Percentiles rank a stretch among this genome's conserved stretches.
These are phyloP conservation scores for Cercospora sp. DNA, from an alignment of 2,329 filamentous ascomycete species.

Conservation along the genomic window DNA sequence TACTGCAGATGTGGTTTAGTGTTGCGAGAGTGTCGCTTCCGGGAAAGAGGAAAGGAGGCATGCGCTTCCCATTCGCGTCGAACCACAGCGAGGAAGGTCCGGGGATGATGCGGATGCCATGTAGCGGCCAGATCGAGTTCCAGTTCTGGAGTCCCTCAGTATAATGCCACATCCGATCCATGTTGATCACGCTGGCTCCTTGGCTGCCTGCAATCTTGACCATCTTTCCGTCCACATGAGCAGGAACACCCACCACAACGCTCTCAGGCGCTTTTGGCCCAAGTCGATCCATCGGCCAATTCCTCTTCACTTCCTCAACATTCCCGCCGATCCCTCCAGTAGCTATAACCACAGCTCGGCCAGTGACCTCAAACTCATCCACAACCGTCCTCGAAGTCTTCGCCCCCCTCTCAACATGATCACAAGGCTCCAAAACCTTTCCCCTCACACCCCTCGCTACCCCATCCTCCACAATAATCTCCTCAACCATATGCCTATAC, in stretches of 20 bases:
- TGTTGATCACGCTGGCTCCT: conserved; percentile 7
- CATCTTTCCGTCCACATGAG: conserved; percentile 2
- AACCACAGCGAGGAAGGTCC: conserved; percentile 3
- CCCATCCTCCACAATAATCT: conserved; percentile 5
- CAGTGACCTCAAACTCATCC: background rate
- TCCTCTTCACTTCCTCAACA: background rate
- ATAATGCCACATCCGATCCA: conserved; percentile 5
- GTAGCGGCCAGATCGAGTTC: background rate
- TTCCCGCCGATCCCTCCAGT: background rate
- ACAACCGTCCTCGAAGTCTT: background rate
- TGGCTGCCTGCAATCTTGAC: background rate
- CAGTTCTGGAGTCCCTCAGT: conserved; percentile 6
- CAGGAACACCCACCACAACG: background rate
- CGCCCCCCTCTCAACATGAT: background rate
- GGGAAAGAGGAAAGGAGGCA: conserved; percentile 5
- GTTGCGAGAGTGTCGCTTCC: conserved; percentile 4
- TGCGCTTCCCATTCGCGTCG: background rate
- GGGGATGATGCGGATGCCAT: background rate
- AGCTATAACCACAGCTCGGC: background rate
- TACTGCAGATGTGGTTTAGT: background rate
- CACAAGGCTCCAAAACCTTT: background rate
- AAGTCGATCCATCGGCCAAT: conserved; percentile 3
- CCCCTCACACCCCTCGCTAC: background rate
- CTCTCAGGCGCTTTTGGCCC: background rate
- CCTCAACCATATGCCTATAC: background rate